Evolutionary conservation across 2,329 filamentous ascomycete genomes (phyloP).

Genomic region (Iodosphaeria phyllophila): DNA sequence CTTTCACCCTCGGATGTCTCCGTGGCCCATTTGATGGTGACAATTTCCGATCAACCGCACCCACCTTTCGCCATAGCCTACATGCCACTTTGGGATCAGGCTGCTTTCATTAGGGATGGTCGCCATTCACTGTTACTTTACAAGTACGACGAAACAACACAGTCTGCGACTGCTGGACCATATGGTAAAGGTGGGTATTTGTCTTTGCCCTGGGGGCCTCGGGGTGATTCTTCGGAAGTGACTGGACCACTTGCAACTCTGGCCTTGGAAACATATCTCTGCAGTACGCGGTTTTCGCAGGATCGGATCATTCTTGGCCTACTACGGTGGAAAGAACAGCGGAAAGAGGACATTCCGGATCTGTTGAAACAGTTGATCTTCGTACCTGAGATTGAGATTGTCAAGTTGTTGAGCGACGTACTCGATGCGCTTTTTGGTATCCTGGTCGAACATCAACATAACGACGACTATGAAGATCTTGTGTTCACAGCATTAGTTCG

Average conservation of each 20-base stretch:
- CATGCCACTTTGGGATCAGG: constrained; percentile 83
- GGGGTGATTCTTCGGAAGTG: constrained; percentile 51
- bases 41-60: constrained; percentile 68
- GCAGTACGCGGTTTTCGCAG: constrained; percentile 88
- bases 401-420: constrained; percentile 79
- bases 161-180: constrained; percentile 39
- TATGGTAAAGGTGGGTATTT: constrained; percentile 74
- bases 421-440: constrained; percentile 85
- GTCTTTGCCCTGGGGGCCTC: constrained; percentile 59
- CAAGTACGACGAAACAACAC: constrained; percentile 80
- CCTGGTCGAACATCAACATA: constrained; percentile 75
- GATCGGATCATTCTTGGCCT: constrained; percentile 72
- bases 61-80: constrained; percentile 83
- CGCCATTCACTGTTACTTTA: constrained; percentile 68
- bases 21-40: constrained; percentile 74
- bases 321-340: constrained; percentile 67
- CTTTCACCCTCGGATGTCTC: constrained; percentile 66
- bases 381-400: constrained; percentile 91
- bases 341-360: constrained; percentile 50
- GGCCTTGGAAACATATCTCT: constrained; percentile 66
- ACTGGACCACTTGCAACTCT: constrained; percentile 68
- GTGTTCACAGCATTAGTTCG: constrained; percentile 82
- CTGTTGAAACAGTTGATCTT: constrained; percentile 74
- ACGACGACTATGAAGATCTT: constrained; percentile 80
- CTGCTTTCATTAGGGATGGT: constrained; percentile 79